These are phyloP conservation scores for Colletotrichum orchidophilum DNA, from an alignment of 2,329 filamentous ascomycete genomes.

Conservation along the genomic window DNA sequence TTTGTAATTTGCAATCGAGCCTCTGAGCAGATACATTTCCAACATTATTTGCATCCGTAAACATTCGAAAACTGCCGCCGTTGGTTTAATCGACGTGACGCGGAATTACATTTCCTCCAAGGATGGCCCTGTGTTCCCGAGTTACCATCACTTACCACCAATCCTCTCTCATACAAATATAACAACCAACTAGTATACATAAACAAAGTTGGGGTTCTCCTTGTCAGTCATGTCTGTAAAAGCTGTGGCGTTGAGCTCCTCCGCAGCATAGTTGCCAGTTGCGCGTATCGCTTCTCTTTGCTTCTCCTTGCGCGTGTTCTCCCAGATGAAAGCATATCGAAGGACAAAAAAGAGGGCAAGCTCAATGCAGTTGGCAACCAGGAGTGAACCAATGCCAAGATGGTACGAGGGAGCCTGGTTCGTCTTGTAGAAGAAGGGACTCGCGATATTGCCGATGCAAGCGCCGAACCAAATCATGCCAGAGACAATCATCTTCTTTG, in stretches of 20 bases:
- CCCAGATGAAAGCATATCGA: slow-evolving; percentile 48
- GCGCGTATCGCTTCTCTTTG: slow-evolving; percentile 42
- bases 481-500: slow-evolving; percentile 72
- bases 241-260: slow-evolving; percentile 48
- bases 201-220: slow-evolving; percentile 53
- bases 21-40: too few relatives aligned
- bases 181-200: slow-evolving; percentile 46
- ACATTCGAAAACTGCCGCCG: too few relatives aligned
- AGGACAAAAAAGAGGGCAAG: slow-evolving; percentile 49
- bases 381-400: slow-evolving; percentile 52
- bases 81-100: too few relatives aligned
- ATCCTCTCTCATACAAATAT: not conserved
- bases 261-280: slow-evolving; percentile 37
- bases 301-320: slow-evolving; percentile 51
- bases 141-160: too few relatives aligned
- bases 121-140: too few relatives aligned
- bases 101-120: not conserved
- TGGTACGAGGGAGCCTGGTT: slow-evolving; percentile 56
- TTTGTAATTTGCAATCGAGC: too few relatives aligned
- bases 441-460: slow-evolving; percentile 68
- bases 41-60: too few relatives aligned
- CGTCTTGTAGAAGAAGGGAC: slow-evolving; percentile 70
- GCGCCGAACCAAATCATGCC: slow-evolving; percentile 68
- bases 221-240: slow-evolving; percentile 53
- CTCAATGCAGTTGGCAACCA: slow-evolving; percentile 52